Conservation (phyloP, 164 flowering plant genomes). For the Echeveria elegans region DNA sequence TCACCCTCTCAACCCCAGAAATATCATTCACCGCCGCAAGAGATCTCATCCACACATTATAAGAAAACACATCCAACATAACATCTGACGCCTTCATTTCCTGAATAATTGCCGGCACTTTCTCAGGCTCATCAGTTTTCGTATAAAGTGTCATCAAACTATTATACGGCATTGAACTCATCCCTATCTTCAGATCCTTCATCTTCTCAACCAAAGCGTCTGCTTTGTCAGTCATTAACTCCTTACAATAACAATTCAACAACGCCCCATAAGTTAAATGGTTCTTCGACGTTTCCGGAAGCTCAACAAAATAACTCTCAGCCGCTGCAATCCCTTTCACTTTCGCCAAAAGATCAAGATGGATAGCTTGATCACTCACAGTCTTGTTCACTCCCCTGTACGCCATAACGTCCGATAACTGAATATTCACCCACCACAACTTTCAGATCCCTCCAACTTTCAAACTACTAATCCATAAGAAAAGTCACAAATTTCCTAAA, state of each 20-base stretch:
- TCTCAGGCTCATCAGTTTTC: slow-evolving; percentile 56
- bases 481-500: too few relatives aligned
- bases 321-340: slow-evolving; percentile 61
- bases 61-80: slow-evolving; percentile 56
- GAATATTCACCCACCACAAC: slow-evolving; percentile 15
- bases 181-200: slow-evolving; percentile 65
- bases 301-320: slow-evolving; percentile 62
- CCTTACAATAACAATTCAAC: slow-evolving; percentile 88
- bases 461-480: not conserved
- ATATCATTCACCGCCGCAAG: slow-evolving; percentile 71
- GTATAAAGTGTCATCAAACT: slow-evolving; percentile 84
- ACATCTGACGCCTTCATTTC: slow-evolving; percentile 73
- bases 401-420: slow-evolving; percentile 73
- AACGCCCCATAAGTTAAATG: slow-evolving; percentile 77
- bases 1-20: slow-evolving; percentile 76
- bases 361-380: slow-evolving; percentile 84
- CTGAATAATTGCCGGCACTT: slow-evolving; percentile 53
- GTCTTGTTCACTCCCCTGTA: slow-evolving; percentile 77
- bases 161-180: slow-evolving; percentile 74
- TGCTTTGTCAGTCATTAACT: slow-evolving; percentile 72
- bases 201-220: slow-evolving; percentile 80
- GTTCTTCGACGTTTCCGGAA: slow-evolving; percentile 74
- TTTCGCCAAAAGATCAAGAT: slow-evolving; percentile 84
- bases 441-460: slow-evolving; percentile 1
- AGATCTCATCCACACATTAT: slow-evolving; percentile 93